Base-by-base conservation (phyloP, 805 yeast species). In the Wickerhamiella australiensis region DNA sequence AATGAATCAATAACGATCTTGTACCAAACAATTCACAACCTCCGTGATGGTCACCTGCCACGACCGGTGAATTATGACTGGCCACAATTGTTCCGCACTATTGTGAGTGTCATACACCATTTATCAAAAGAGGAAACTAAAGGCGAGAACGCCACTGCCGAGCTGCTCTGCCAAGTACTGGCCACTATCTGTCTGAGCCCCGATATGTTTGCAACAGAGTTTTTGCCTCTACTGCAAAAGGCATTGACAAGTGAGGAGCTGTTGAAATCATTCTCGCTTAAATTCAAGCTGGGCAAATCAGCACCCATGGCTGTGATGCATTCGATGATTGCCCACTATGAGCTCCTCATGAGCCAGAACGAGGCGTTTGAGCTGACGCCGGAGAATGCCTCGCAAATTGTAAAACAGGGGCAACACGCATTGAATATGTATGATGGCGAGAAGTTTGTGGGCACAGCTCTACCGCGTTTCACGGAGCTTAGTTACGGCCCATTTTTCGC, bases 71-170 rank as follows among this genome's bases (percentile, higher is more conserved):
- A 13, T 20, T 68, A 68, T 50, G 62, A 64, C 52, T 68, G 73
- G 73, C 50, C 57, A 8, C 68, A 65, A 44, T 55, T 69, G 31
- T 68, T 70, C 68, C 57, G 54, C 43, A 58, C 69, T 2, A 41
- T 66, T 13, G 48, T 62, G 18, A 56, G 62, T 11, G 42, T 67
- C 6, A 44, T 63, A 8, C 57, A 59, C 43, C 62, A 61, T 42
- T 38, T 62, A 22, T 48, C 53, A 27, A 50, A 53, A 8, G 25
- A 31, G 5, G 53, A 50, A 5, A 43, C 43, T 3, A 38, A 29
- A 8, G 46, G 43, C 41, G 18, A 49, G 23, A n/a, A 38, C 13
- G 27, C 40, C 29, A 26, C 36, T 26, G 22, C 33, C 11, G 13
- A 15, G 3, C 51, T 59, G 23, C 47, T 61, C 2, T 42, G 54